Evolutionary conservation across 176 grass and related monocot genomes (phyloP).

Genomic region (Oryza officinalis): DNA sequence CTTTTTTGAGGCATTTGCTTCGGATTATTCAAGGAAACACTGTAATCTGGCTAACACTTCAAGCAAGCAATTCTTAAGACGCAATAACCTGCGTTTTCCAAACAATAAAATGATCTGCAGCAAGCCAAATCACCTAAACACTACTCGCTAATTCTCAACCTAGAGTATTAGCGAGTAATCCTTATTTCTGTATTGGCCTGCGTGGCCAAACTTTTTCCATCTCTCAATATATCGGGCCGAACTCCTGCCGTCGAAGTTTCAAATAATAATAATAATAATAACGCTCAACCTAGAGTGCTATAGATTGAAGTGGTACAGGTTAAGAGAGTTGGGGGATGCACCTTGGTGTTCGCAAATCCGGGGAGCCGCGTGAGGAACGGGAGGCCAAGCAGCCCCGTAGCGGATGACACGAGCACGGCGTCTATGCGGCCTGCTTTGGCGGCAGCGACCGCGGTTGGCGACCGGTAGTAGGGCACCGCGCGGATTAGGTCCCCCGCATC

Average conservation of each 20-base stretch:
- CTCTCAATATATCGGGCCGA: too few relatives aligned
- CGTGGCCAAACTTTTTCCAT: too few relatives aligned
- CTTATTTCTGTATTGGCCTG: too few relatives aligned
- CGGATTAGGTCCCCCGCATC: conserved; percentile 43
- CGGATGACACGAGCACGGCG: conserved; percentile 72
- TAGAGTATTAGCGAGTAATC: background rate
- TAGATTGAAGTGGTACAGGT: background rate
- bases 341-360: conserved; percentile 56
- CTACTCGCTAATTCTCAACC: background rate
- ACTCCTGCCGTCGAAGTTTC: too few relatives aligned
- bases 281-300: background rate
- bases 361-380: conserved; percentile 78
- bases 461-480: conserved; percentile 69
- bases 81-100: background rate
- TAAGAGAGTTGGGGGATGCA: conserved; percentile 10
- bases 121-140: background rate
- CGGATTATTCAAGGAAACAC: background rate
- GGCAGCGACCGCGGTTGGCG: conserved; percentile 44
- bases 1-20: background rate
- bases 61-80: background rate
- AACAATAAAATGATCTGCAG: background rate
- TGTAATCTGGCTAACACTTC: background rate
- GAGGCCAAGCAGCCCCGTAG: conserved; percentile 70
- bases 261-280: too few relatives aligned
- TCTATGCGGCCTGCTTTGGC: conserved; percentile 52